Conservation (phyloP, 2,329 filamentous ascomycete genomes). For the Scedosporium aurantiacum region DNA sequence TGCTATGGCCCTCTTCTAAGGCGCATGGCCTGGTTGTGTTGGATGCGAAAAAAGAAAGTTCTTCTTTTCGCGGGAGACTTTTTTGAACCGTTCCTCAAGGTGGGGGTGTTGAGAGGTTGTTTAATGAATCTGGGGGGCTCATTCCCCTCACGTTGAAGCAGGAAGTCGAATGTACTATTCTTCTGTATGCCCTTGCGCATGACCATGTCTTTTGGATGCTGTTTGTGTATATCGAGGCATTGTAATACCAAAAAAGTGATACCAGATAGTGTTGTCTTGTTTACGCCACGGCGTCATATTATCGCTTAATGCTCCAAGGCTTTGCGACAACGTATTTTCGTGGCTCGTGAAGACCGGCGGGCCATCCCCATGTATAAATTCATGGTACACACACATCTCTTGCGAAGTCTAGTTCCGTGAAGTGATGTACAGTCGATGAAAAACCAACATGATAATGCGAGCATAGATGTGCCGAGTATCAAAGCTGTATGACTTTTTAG, state of each 20-base stretch:
- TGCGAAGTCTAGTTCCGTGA: no score
- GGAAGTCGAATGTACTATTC: neutral
- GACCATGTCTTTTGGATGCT: neutral
- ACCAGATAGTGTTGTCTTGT: neutral
- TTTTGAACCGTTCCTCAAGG: neutral
- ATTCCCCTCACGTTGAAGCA: neutral
- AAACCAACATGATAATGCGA: no score
- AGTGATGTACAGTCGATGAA: no score
- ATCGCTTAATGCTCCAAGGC: neutral
- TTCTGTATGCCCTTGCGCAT: neutral
- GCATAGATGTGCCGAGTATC: no score
- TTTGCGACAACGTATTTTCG: neutral
- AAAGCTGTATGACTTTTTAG: no score
- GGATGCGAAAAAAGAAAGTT: no score
- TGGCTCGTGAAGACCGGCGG: neutral
- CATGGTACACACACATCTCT: no score
- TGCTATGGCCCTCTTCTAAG: conserved; percentile 4
- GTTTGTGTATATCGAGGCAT: neutral
- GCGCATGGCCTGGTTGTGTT: no score
- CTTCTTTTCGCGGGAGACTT: no score
- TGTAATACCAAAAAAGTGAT: neutral
- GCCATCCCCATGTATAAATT: no score
- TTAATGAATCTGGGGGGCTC: neutral
- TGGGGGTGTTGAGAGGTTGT: neutral
- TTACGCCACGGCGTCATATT: neutral